Evolutionary conservation across 2,329 filamentous ascomycete species (phyloP).

Genomic region (Orbilia oligospora): DNA sequence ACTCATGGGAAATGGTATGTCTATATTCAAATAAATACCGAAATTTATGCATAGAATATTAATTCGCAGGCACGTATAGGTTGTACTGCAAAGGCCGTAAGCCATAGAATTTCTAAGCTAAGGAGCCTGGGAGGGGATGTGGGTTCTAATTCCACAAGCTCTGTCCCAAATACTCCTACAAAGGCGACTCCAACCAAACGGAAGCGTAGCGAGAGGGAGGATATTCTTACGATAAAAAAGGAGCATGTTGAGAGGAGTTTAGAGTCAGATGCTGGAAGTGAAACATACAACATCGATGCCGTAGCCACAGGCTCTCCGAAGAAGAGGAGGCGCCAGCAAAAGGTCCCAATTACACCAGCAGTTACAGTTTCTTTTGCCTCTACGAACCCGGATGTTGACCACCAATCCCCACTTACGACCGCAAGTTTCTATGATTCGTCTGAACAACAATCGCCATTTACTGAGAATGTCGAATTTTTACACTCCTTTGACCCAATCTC

Average conservation of each 20-base stretch:
- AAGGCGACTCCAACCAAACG: slow-evolving; percentile 45
- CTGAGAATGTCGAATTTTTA: slow-evolving; percentile 25
- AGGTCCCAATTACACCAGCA: background rate
- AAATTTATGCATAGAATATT: slow-evolving; percentile 16
- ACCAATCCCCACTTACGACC: slow-evolving; percentile 30
- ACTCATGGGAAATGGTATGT: slow-evolving; percentile 63
- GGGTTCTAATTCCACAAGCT: slow-evolving; percentile 19
- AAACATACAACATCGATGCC: slow-evolving; percentile 39
- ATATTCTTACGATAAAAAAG: slow-evolving; percentile 44
- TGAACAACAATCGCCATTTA: slow-evolving; percentile 16
- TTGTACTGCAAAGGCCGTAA: slow-evolving; percentile 63
- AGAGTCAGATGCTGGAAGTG: slow-evolving; percentile 47
- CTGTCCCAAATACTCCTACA: slow-evolving; percentile 44
- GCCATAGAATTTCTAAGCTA: slow-evolving; percentile 63
- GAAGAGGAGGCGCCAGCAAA: slow-evolving; percentile 46
- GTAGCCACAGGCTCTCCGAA: slow-evolving; percentile 49
- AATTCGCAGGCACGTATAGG: slow-evolving; percentile 38
- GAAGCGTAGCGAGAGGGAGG: slow-evolving; percentile 46
- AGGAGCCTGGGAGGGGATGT: slow-evolving; percentile 58
- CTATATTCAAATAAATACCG: background rate
- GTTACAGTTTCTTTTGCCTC: slow-evolving; percentile 39
- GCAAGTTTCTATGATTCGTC: slow-evolving; percentile 30
- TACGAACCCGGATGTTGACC: slow-evolving; percentile 32
- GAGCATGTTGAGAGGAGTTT: slow-evolving; percentile 45
- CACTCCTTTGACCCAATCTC: slow-evolving; percentile 22